Percentiles rank a stretch among this genome's conserved stretches.
Conservation (phyloP, 2,329 filamentous ascomycete species). For the Sarocladiaceae sp. region DNA sequence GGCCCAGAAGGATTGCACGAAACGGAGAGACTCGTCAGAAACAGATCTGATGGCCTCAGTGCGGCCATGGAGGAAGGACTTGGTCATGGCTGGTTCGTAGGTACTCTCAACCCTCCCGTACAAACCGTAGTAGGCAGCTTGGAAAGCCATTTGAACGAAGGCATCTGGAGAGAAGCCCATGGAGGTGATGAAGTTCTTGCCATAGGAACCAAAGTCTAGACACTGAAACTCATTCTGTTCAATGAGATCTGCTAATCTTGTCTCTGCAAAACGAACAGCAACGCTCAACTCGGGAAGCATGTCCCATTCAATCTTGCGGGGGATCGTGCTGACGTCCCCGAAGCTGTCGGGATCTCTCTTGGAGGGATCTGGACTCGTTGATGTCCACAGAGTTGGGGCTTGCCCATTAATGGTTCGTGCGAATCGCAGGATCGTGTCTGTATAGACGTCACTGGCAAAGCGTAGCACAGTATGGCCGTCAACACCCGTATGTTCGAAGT, state of each 20-base stretch:
- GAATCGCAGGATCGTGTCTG: slow-evolving; percentile 93
- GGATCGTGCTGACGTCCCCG: slow-evolving; percentile 86
- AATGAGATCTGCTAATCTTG: slow-evolving; percentile 85
- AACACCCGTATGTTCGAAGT: slow-evolving; percentile 97
- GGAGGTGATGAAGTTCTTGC: slow-evolving; percentile 95
- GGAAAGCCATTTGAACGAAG: slow-evolving; percentile 98
- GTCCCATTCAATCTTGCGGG: slow-evolving; percentile 96
- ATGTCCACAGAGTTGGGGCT: slow-evolving; percentile 86
- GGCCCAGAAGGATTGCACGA: slow-evolving; percentile 90
- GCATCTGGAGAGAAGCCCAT: slow-evolving; percentile 97
- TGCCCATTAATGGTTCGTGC: slow-evolving; percentile 92
- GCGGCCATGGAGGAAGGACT: slow-evolving; percentile 83
- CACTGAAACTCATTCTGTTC: slow-evolving; percentile 95
- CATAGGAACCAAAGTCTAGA: slow-evolving; percentile 81
- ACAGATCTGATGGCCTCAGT: slow-evolving; percentile 91
- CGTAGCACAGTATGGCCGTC: slow-evolving; percentile 95
- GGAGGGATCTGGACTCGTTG: slow-evolving; percentile 81
- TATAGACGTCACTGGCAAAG: slow-evolving; percentile 94
- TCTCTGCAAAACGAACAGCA: slow-evolving; percentile 91
- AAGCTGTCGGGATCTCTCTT: slow-evolving; percentile 90
- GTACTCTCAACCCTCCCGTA: slow-evolving; percentile 92
- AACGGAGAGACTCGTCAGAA: slow-evolving; percentile 75
- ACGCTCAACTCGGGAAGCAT: slow-evolving; percentile 89
- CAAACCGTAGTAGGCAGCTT: slow-evolving; percentile 93
- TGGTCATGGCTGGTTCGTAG: slow-evolving; percentile 98